Evolutionary conservation across 192 early-diverging fungal species (phyloP).

Genomic region (Powellomyces hirtus): DNA sequence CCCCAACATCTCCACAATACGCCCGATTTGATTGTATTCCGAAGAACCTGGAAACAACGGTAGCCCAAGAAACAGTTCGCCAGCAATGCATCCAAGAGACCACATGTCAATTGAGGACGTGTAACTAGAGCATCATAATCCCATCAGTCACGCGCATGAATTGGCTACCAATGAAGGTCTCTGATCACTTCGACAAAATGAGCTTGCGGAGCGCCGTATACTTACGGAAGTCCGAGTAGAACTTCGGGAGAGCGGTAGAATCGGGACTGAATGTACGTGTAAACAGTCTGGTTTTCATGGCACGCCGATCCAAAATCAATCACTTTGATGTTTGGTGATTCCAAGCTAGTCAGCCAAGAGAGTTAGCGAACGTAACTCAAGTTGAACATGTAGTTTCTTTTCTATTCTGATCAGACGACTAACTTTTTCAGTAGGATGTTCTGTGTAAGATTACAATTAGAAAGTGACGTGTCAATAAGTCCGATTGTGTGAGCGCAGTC

Average conservation of each 20-base stretch:
- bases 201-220: background rate
- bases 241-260: constrained; percentile 98
- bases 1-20: constrained; percentile 94
- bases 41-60: constrained; percentile 94
- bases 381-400: too few relatives aligned
- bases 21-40: constrained; percentile 92
- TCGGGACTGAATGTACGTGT: constrained; percentile 97
- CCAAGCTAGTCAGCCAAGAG: constrained; percentile 72
- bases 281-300: constrained; percentile 89
- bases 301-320: constrained; percentile 99
- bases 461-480: background rate
- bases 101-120: constrained; percentile 93
- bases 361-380: background rate
- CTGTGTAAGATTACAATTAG: constrained; percentile 7
- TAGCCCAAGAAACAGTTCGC: constrained; percentile 91
- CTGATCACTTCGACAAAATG: background rate
- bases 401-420: constrained; percentile 17
- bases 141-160: constrained; percentile 29
- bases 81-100: constrained; percentile 97
- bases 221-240: constrained; percentile 84
- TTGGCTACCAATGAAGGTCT: background rate
- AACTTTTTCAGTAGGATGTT: constrained; percentile 90
- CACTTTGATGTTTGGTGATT: constrained; percentile 92
- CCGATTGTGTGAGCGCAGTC: too few relatives aligned
- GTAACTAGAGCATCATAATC: constrained; percentile 70